Conservation (phyloP, 306 rosid genomes). For the Morella rubra region DNA sequence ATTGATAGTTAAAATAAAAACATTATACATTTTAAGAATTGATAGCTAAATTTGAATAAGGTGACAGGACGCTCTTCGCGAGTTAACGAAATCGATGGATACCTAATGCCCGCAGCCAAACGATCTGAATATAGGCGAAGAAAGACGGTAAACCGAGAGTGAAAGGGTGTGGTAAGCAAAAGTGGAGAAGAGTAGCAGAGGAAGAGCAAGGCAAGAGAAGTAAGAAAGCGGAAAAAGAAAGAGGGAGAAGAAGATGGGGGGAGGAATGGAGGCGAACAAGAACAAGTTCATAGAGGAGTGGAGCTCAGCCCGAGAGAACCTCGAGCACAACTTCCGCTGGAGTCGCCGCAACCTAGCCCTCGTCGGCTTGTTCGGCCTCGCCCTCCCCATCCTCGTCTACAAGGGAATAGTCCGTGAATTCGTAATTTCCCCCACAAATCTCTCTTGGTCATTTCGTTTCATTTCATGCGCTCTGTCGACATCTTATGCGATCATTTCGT, state of each 20-base stretch:
- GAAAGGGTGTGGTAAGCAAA: neutral
- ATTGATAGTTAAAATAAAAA: no score
- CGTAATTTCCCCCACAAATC: constrained; percentile 29
- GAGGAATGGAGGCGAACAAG: constrained; percentile 95
- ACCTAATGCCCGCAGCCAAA: neutral
- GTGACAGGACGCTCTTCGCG: no score
- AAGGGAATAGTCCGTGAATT: constrained; percentile 91
- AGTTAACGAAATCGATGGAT: neutral
- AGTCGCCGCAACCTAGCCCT: constrained; percentile 86
- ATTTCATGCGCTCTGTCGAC: neutral
- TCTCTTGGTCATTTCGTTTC: neutral
- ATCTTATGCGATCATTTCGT: neutral
- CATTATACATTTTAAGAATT: no score
- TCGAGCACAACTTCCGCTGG: constrained; percentile 92
- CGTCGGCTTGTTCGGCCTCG: constrained; percentile 83
- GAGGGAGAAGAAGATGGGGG: constrained; percentile 57
- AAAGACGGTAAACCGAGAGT: neutral
- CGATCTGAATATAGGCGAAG: neutral
- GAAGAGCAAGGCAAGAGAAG: neutral
- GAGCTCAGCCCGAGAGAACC: constrained; percentile 80
- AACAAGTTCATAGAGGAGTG: constrained; percentile 90
- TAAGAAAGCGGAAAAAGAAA: neutral
- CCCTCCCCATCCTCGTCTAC: constrained; percentile 78
- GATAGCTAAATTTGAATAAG: no score
- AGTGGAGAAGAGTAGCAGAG: neutral